Evolutionary conservation across 1,284 basidiomycete genomes (phyloP), one percentile per base, ranked within the genome.

Genomic region (Trichosporon asahii): DNA sequence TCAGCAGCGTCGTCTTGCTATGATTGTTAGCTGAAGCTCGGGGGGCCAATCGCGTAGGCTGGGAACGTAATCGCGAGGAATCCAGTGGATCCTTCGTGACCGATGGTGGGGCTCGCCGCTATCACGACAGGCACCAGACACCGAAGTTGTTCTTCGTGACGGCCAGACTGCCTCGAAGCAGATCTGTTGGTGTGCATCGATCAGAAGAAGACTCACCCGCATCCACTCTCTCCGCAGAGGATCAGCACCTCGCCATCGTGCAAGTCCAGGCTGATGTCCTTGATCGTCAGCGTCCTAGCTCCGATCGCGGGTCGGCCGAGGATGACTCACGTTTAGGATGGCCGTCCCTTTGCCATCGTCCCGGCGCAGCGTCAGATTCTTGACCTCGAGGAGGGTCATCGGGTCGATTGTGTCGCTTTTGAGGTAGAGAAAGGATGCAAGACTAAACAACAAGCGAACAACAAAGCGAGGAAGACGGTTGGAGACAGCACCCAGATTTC

Each of bases 1-100:
- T 94, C 60, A 94, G 79, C 57, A 94, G 80, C 0, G 92, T 93
- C 0, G 91, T 90, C 80, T 94, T 94, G 60, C 89, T 89, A 68
- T 14, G n/a, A n/a, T 12, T 31, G 21, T 65, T 40, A 65, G 65
- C 21, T 27, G 35, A 3, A 37, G 35, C 11, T 11, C n/a, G n/a
- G n/a, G 49, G 15, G 21, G 7, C 23, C 49, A 53, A 53, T 53
- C 2, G 25, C 21, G 3, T 18, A 2, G 49, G 7, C 7, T 53
- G 49, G 21, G 49, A 53, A 53, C 11, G 49, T 53, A 23, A 53
- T 9, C 8, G 18, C 21, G 49, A 53, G 8, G 23, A 53, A 21
- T 53, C 3, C 49, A 53, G 49, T 23, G 46, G 21, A 49, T 23
- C 21, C 21, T 49, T 49, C 46, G 46, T 49, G 37, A 40, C 37